These are phyloP conservation scores for Gilbertella persicaria DNA, from an alignment of 371 early-diverging fungal species.

Conservation along the genomic window DNA sequence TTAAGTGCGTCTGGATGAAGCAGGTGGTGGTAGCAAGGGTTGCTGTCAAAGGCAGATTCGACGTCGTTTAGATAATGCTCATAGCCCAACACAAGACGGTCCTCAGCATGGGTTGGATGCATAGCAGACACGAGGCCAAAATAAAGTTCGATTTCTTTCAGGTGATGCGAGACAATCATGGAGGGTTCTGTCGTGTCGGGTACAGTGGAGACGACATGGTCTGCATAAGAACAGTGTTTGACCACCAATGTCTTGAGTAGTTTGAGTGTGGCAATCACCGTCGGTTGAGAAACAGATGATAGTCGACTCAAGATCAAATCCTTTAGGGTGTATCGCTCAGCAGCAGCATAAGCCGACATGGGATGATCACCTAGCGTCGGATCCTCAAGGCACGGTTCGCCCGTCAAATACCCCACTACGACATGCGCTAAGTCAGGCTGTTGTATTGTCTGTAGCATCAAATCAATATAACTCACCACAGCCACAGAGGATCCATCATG, in stretches of 20 bases:
- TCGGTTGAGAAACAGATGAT: constrained; percentile 69
- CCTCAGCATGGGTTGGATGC: constrained; percentile 56
- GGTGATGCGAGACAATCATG: constrained; percentile 65
- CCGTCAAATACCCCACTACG: constrained; percentile 77
- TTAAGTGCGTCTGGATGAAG: constrained; percentile 34
- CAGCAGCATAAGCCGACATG: neutral
- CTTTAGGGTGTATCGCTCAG: constrained; percentile 66
- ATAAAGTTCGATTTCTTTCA: constrained; percentile 68
- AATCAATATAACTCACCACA: constrained; percentile 84
- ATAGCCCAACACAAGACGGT: constrained; percentile 64
- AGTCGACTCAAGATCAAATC: constrained; percentile 78
- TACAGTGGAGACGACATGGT: constrained; percentile 69
- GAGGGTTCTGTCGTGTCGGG: constrained; percentile 40
- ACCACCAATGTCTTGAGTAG: constrained; percentile 76
- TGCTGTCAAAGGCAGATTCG: constrained; percentile 63
- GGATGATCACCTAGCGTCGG: neutral
- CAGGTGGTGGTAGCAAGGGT: constrained; percentile 58
- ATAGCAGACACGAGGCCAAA: constrained; percentile 67
- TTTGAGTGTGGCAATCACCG: constrained; percentile 83
- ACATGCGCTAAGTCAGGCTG: constrained; percentile 76
- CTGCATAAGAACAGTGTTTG: constrained; percentile 75
- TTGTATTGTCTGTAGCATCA: constrained; percentile 76
- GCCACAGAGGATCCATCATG: constrained; percentile 91
- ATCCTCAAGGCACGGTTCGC: constrained; percentile 64
- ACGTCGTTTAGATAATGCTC: constrained; percentile 81